phyloP scores from a whole-genome alignment of 768 basidiomycete genomes.

The Hysterangium stoloniferum region DNA sequence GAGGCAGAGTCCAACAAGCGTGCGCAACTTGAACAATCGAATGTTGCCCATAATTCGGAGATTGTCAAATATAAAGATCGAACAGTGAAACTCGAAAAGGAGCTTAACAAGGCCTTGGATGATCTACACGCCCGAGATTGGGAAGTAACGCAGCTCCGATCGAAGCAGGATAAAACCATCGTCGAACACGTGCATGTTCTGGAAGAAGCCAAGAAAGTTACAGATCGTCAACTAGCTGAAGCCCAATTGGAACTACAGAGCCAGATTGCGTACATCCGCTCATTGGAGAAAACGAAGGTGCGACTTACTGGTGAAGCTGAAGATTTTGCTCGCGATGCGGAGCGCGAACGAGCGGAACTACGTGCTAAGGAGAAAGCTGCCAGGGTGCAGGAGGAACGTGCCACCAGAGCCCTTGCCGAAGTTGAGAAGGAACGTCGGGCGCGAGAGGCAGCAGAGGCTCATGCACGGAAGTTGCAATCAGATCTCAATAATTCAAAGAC shows the following conservation, averaged over 20 bases:
- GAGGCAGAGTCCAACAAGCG: conserved; percentile 68
- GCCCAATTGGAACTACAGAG: conserved; percentile 73
- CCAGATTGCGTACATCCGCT: conserved; percentile 68
- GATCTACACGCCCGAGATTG: conserved; percentile 78
- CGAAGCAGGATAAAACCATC: conserved; percentile 93
- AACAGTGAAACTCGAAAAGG: conserved; percentile 65
- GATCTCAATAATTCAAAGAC: conserved; percentile 50
- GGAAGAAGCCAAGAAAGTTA: conserved; percentile 91
- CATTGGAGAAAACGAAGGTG: conserved; percentile 75
- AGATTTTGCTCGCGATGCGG: conserved; percentile 68
- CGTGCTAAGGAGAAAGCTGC: conserved; percentile 62
- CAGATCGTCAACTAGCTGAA: conserved; percentile 82
- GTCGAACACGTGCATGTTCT: conserved; percentile 96
- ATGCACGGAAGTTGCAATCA: conserved; percentile 48
- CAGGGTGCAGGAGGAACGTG: conserved; percentile 54
- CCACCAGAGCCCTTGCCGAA: conserved; percentile 45
- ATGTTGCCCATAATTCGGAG: conserved; percentile 61
- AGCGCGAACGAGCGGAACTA: conserved; percentile 57
- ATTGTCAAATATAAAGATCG: conserved; percentile 59
- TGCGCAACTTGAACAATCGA: conserved; percentile 62
- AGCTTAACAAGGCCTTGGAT: conserved; percentile 70
- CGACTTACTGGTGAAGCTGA: conserved; percentile 75
- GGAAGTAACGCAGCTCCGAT: conserved; percentile 80
- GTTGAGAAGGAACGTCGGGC: conserved; percentile 61
- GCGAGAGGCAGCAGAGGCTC: conserved; percentile 58